Evolutionary conservation across 2,329 filamentous ascomycete genomes (phyloP).

Genomic region (Thielaviopsis euricoi): DNA sequence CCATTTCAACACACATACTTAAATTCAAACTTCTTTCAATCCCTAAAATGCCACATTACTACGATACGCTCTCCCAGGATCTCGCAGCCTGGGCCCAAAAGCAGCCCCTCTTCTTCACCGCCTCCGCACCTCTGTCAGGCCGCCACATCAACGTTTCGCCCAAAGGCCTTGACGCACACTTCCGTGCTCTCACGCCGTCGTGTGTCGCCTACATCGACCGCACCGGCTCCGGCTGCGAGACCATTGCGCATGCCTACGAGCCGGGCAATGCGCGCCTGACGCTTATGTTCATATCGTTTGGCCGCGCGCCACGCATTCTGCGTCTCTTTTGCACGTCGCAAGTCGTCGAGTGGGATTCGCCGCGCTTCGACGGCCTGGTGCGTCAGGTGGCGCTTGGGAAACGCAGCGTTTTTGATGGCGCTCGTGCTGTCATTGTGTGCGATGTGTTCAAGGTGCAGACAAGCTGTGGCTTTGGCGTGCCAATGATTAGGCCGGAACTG

Average conservation of each 20-base stretch:
- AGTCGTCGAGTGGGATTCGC: conserved; percentile 43
- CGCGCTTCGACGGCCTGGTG: conserved; percentile 32
- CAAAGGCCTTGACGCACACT: conserved; percentile 51
- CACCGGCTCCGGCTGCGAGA: conserved; percentile 61
- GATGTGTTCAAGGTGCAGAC: conserved; percentile 51
- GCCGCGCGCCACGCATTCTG: conserved; percentile 40
- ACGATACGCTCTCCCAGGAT: conserved; percentile 33
- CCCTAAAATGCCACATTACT: conserved; percentile 40
- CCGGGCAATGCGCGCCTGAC: conserved; percentile 49
- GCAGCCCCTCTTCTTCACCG: conserved; percentile 62
- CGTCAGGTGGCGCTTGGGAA: conserved; percentile 22
- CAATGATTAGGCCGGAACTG: conserved; percentile 28
- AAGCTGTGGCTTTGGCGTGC: conserved; percentile 49
- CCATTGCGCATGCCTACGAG: conserved; percentile 59
- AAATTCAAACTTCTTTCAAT: not conserved
- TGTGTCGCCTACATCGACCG: conserved; percentile 57
- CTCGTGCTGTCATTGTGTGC: conserved; percentile 42
- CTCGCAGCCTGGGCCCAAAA: conserved; percentile 46
- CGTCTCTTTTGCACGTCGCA: conserved; percentile 43
- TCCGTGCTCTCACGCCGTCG: conserved; percentile 41
- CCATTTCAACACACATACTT: too few species aligned
- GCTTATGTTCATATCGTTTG: conserved; percentile 57
- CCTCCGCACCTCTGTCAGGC: conserved; percentile 51
- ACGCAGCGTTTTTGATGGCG: conserved; percentile 26
- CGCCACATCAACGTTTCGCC: conserved; percentile 61